Base-by-base conservation (phyloP, 768 basidiomycete species). In the Goffeauzyma gilvescens region DNA sequence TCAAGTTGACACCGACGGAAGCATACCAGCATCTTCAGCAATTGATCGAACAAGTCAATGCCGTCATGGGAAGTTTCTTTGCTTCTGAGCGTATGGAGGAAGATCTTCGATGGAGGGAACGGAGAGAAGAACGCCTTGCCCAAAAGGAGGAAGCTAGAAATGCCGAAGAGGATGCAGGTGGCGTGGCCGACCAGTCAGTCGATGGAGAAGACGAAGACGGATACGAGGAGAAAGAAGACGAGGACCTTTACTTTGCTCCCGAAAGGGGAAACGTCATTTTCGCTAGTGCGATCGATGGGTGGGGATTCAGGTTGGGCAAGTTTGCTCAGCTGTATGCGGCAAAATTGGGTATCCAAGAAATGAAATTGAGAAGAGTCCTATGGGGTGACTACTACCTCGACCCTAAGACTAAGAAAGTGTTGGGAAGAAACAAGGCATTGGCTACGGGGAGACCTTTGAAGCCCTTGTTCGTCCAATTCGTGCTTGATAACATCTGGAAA, bases 311-410 rank as follows among this genome's bases (percentile, higher is more conserved):
- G 32, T 71, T 95, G 6, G 77, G 79, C 33, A 84, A 84, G 58
- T 98, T 98, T 55, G 86, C 93, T 0, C 78, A 87, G 58, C 68
- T 96, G 7, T 96, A 87, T 63, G 80, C 83, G 0, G 69, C 74
- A 28, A 95, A 90, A 62, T 72, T 98, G 10, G 81, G 83, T 21
- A 79, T 96, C 55, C 81, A 81, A 59, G 90, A 95, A 65, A 69
- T 69, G 5, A 89, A 82, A 55, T 66, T 98, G 27, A 71, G 81
- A 45, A 71, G 75, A 38, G 85, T 86, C 7, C 68, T 98, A 5
- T 98, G 93, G 93, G 93, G 93, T 3, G 93, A 96, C 63, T 96
- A 78, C 60, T 98, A 81, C 64, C 71, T 96, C 39, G 93, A 96
- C 62, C 83, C 90, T 0, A 96, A 95, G 67, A 81, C 81, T 32